phyloP scores from a whole-genome alignment of 768 basidiomycete species.

The Tephrocybe sp. region DNA sequence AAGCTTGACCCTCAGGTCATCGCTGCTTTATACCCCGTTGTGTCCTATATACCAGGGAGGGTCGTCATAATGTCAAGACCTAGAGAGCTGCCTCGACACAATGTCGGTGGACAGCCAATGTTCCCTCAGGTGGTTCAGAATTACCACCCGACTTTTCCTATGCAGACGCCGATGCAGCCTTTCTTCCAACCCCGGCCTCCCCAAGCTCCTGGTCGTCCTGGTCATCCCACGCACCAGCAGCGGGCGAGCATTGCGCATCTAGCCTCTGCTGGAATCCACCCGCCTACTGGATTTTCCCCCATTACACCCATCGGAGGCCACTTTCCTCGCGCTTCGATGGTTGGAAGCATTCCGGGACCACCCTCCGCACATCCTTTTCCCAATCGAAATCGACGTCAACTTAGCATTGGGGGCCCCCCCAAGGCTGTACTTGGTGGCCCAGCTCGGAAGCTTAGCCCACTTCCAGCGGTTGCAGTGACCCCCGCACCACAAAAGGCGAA shows the following conservation, averaged over 20 bases:
- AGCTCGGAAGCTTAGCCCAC: constrained; percentile 70
- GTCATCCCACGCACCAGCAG: constrained; percentile 53
- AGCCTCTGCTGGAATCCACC: constrained; percentile 56
- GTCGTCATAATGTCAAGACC: constrained; percentile 33
- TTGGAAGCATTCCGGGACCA: constrained; percentile 31
- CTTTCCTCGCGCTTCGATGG: constrained; percentile 51
- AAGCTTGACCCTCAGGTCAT: constrained; percentile 4
- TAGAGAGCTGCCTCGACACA: constrained; percentile 45
- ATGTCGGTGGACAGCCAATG: constrained; percentile 40
- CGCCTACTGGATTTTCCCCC: constrained; percentile 46
- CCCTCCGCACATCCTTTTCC: constrained; percentile 45
- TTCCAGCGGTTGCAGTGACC: constrained; percentile 35
- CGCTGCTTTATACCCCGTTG: background rate
- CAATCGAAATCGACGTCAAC: constrained; percentile 62
- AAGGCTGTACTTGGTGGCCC: constrained; percentile 84
- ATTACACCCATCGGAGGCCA: constrained; percentile 58
- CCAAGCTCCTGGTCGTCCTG: constrained; percentile 49
- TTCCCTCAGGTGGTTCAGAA: constrained; percentile 65
- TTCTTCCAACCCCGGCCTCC: constrained; percentile 56
- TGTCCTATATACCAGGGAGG: background rate
- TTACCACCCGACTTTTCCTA: constrained; percentile 55
- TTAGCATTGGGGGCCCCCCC: constrained; percentile 84
- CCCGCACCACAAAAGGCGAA: constrained; percentile 49
- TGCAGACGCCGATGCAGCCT: constrained; percentile 75
- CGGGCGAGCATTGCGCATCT: constrained; percentile 63